Percentiles rank a stretch among this genome's conserved stretches.
Evolutionary conservation across 2,329 filamentous ascomycete species (phyloP).

Genomic region (Aulographum hederae): DNA sequence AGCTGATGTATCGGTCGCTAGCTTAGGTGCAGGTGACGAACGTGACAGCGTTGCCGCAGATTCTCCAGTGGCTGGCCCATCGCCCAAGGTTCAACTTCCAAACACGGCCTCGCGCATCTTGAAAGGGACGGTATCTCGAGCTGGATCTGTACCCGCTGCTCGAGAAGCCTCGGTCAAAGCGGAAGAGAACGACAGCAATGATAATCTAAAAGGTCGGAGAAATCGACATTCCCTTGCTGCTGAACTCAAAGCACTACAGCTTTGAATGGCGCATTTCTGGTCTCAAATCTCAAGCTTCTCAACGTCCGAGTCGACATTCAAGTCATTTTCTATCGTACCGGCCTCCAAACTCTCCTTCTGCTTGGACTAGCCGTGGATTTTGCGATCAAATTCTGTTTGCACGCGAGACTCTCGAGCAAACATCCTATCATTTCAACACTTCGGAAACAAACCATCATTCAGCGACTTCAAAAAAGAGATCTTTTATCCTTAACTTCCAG

Average conservation of each 20-base stretch:
- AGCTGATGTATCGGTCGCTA: too few relatives aligned
- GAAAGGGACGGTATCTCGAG: conserved; percentile 15
- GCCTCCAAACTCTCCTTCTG: background rate
- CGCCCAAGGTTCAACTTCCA: conserved; percentile 3
- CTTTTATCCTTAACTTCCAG: too few relatives aligned
- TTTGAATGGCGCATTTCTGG: background rate
- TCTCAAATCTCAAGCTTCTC: background rate
- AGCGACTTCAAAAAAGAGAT: too few relatives aligned
- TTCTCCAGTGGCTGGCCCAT: conserved; percentile 11
- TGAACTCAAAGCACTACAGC: background rate
- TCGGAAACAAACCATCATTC: too few relatives aligned
- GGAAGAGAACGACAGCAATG: conserved; percentile 26
- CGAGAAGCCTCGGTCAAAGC: conserved; percentile 32
- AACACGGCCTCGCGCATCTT: conserved; percentile 3
- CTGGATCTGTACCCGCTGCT: conserved; percentile 24
- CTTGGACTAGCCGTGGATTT: background rate
- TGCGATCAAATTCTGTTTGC: background rate
- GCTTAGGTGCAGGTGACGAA: conserved; percentile 9
- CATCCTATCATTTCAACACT: too few relatives aligned
- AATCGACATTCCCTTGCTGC: conserved; percentile 1
- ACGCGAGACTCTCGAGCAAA: too few relatives aligned
- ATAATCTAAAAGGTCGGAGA: conserved; percentile 20
- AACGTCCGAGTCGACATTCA: too few relatives aligned
- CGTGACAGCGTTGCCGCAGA: conserved; percentile 19
- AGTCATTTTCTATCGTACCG: background rate